phyloP scores from a whole-genome alignment of 2,329 filamentous ascomycete species.

The Verticillium zaregamsianum region DNA sequence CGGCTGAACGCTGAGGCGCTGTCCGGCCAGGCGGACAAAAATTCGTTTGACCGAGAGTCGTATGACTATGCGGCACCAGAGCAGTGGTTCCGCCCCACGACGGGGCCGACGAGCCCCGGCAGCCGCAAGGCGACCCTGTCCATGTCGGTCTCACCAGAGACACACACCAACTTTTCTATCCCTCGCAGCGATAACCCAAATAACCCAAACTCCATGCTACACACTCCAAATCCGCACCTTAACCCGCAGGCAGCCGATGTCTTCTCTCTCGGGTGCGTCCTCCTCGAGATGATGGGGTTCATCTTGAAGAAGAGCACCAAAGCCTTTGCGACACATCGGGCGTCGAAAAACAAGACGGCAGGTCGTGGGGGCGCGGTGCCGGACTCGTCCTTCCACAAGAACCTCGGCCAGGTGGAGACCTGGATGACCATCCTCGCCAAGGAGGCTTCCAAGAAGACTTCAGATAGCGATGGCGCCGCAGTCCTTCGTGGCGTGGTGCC shows the following conservation, averaged over 20 bases:
- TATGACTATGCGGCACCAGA: slow-evolving; percentile 75
- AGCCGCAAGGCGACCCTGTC: slow-evolving; percentile 25
- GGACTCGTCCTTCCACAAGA: slow-evolving; percentile 70
- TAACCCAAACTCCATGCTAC: slow-evolving; percentile 28
- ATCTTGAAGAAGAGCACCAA: slow-evolving; percentile 63
- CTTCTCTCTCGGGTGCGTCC: slow-evolving; percentile 69
- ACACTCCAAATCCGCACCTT: slow-evolving; percentile 37
- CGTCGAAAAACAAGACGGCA: slow-evolving; percentile 57
- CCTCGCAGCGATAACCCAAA: slow-evolving; percentile 22
- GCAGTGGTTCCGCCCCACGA: slow-evolving; percentile 43
- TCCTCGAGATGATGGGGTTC: slow-evolving; percentile 67
- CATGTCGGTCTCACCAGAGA: slow-evolving; percentile 29
- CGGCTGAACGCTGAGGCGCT: slow-evolving; percentile 38
- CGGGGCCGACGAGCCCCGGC: slow-evolving; percentile 27
- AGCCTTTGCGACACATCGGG: slow-evolving; percentile 63
- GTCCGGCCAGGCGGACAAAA: slow-evolving; percentile 25
- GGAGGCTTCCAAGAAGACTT: slow-evolving; percentile 47
- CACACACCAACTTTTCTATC: slow-evolving; percentile 31
- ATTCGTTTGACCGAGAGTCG: slow-evolving; percentile 59
- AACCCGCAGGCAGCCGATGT: slow-evolving; percentile 61
- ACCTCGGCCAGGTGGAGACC: slow-evolving; percentile 61
- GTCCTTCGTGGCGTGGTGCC: slow-evolving; percentile 48
- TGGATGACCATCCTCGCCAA: slow-evolving; percentile 63
- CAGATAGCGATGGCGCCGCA: slow-evolving; percentile 32
- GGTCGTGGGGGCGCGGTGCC: slow-evolving; percentile 56